A percentile compares a stretch with the other conserved stretches of the same genome.
Conservation (phyloP, 805 yeast genomes). For the Candida loeiensis region DNA sequence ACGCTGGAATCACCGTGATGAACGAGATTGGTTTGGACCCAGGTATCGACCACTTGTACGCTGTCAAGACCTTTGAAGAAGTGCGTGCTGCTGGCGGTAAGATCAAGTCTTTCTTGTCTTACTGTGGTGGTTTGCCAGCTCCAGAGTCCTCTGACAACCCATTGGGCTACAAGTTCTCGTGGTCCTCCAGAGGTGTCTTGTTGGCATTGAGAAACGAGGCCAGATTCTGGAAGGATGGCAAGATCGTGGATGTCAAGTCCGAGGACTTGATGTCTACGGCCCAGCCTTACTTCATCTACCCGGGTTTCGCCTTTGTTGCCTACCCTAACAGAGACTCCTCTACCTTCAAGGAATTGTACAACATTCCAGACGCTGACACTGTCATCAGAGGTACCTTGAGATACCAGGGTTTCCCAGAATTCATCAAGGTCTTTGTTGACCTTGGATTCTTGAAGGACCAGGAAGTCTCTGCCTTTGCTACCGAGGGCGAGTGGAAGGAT, state of each 20-base stretch:
- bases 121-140: constrained; percentile 99
- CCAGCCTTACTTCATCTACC: constrained; percentile 90
- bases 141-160: constrained; percentile 98
- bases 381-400: constrained; percentile 96
- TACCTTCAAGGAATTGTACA: constrained; percentile 83
- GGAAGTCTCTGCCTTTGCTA: constrained; percentile 54
- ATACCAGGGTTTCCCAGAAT: constrained; percentile 98
- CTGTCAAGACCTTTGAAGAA: constrained; percentile 96
- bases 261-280: constrained; percentile 95
- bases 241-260: constrained; percentile 72
- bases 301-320: constrained; percentile 90
- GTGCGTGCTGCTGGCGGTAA: constrained; percentile 90
- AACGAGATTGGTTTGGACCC: constrained; percentile 99
- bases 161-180: constrained; percentile 96
- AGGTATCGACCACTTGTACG: constrained; percentile 97
- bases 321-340: constrained; percentile 99
- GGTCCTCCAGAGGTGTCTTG: constrained; percentile 98
- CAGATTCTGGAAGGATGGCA: constrained; percentile 81
- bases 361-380: constrained; percentile 96
- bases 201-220: constrained; percentile 94
- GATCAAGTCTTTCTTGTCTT: constrained; percentile 88
- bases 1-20: constrained; percentile 96
- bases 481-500: constrained; percentile 77
- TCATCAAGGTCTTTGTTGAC: constrained; percentile 91
- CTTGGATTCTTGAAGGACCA: constrained; percentile 87